Base-by-base conservation (phyloP, 2,329 filamentous ascomycete species). In the Penicillium sp. region DNA sequence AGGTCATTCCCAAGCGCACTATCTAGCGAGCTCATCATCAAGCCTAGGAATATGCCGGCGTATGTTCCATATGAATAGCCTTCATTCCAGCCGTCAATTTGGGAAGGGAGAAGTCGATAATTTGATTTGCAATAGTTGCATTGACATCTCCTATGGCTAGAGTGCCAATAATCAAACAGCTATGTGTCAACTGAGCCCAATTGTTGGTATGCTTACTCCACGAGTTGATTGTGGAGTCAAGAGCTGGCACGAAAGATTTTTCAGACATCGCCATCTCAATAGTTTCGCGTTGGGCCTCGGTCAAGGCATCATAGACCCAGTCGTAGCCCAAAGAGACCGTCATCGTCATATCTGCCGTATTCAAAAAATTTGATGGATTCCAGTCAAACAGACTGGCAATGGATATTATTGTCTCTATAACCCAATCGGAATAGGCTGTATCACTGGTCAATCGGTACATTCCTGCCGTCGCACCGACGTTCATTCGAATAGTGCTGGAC, bases 181-280 rank as follows among this genome's bases (percentile, higher is more conserved):
- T 46, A 36, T 56, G 24, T 6, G 54, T 56, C 4, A 56, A 44
- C 19, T 56, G 54, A 10, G 54, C 54, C 54, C 54, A 56, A 9
- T 56, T 56, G 14, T 56, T 56, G 44, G 54, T 56, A 43, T 56
- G 54, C 18, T 56, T 46, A 36, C 54, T 56, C 54, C 54, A 56
- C 3, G 54, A 56, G 16, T 56, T 50, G 24, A 56, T 44, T 4
- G 54, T 50, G 9, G 54, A 50, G 18, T 56, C 50, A 2, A 56
- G 22, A 10, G 54, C 54, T 27, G 54, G 54, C n/a, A 50, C 27
- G 7, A 56, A 50, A 6, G 54, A 46, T 14, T 50, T 50, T 11
- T 50, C 22, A 16, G 36, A 11, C 6, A 56, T 56, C 4, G 54
- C 54, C 5, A 46, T 16, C 37, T 56, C 36, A 35, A 56, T 31